These are phyloP conservation scores for Eucalyptus albens DNA, from an alignment of 345 rosid genomes.

Conservation along the genomic window DNA sequence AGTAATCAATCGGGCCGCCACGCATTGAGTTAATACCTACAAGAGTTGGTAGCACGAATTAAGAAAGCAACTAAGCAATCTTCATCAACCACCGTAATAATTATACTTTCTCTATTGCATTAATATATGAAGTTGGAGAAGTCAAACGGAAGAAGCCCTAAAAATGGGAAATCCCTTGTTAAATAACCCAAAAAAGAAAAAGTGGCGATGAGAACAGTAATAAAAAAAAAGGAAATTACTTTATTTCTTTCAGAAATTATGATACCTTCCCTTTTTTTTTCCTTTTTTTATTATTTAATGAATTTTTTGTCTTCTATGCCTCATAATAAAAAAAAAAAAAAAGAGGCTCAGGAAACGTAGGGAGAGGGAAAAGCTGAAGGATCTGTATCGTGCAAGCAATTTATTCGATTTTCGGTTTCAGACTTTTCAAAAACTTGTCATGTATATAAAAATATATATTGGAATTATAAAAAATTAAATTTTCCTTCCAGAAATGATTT, in stretches of 20 bases:
- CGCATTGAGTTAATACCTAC: not conserved
- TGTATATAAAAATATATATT: not conserved
- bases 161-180: not conserved
- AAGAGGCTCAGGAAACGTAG: not conserved
- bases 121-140: not conserved
- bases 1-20: not conserved
- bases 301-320: not conserved
- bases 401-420: not conserved
- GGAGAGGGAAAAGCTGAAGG: not conserved
- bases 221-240: not conserved
- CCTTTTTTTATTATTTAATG: not conserved
- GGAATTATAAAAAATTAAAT: not conserved
- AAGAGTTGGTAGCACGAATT: not conserved
- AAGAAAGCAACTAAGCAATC: not conserved
- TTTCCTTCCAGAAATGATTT: not conserved
- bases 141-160: not conserved
- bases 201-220: not conserved
- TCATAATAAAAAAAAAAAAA: not conserved
- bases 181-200: not conserved
- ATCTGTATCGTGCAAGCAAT: not conserved
- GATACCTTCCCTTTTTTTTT: not conserved
- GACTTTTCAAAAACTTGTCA: not conserved
- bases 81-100: not conserved
- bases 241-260: not conserved
- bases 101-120: not conserved